These are phyloP conservation scores for Candida chauliodis DNA, from an alignment of 805 yeast genomes.

Conservation along the genomic window DNA sequence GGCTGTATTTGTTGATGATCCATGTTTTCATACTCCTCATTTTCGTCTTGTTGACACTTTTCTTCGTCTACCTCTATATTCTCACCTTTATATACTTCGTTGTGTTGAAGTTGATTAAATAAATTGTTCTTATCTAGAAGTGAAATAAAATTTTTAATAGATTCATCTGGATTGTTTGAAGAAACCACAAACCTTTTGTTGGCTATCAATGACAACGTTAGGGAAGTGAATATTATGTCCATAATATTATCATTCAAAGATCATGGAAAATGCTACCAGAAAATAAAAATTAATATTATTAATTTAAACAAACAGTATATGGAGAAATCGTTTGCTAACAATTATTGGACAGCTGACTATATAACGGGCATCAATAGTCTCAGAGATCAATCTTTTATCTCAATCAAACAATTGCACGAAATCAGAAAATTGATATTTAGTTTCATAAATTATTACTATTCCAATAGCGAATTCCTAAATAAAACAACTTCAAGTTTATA, in stretches of 20 bases:
- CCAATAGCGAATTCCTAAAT: conserved; percentile 31
- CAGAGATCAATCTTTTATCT: conserved; percentile 25
- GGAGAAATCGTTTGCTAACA: conserved; percentile 25
- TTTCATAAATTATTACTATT: conserved; percentile 33
- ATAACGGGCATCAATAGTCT: conserved; percentile 32
- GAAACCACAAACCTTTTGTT: conserved; percentile 17
- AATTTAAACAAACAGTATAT: too few species aligned
- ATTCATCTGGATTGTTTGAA: conserved; percentile 11
- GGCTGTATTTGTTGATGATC: background rate
- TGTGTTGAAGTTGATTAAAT: conserved; percentile 8
- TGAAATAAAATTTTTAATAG: conserved; percentile 6
- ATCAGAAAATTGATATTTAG: conserved; percentile 33
- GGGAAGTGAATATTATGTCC: conserved; percentile 19
- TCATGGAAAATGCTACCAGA: too few species aligned
- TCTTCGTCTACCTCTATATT: background rate
- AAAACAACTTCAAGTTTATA: conserved; percentile 23
- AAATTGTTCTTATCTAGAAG: conserved; percentile 1
- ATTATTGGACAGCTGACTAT: conserved; percentile 43
- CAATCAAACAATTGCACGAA: conserved; percentile 39
- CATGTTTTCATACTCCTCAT: background rate
- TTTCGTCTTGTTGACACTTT: background rate
- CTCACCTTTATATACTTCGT: too few species aligned
- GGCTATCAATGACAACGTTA: conserved; percentile 17
- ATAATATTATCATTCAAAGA: conserved; percentile 10
- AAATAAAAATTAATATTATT: too few species aligned